These are phyloP conservation scores for Protomyces arabidopsidicola DNA, from an alignment of 1,139 yeast genomes.

Conservation along the genomic window DNA sequence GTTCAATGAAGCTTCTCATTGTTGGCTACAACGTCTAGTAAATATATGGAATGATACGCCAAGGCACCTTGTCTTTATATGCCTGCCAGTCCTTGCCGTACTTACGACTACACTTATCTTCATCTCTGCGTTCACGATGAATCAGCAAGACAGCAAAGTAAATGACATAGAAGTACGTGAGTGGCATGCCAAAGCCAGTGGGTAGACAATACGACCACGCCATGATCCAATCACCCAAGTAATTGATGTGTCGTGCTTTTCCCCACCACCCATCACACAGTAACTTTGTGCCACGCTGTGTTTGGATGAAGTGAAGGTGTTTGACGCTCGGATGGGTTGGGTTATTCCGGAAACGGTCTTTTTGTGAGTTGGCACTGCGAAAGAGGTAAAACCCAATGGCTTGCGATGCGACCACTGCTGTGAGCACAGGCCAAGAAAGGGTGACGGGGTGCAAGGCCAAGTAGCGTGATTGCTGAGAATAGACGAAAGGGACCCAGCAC, in stretches of 20 bases:
- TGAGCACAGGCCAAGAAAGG: constrained; percentile 37
- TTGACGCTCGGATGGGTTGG: constrained; percentile 54
- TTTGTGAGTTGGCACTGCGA: constrained; percentile 77
- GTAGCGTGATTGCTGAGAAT: constrained; percentile 79
- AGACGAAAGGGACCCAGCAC: constrained; percentile 90
- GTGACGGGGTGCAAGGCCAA: constrained; percentile 60
- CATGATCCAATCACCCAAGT: constrained; percentile 91
- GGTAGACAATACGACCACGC: constrained; percentile 91
- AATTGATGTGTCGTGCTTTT: constrained; percentile 83
- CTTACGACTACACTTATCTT: constrained; percentile 78
- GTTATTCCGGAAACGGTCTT: constrained; percentile 71
- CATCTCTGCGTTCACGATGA: constrained; percentile 89
- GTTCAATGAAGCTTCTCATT: no score
- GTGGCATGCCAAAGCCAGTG: constrained; percentile 73
- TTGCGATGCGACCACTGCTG: constrained; percentile 43
- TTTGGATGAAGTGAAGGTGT: constrained; percentile 59
- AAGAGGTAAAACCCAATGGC: constrained; percentile 72
- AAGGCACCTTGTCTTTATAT: constrained; percentile 76
- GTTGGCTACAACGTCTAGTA: constrained; percentile 57
- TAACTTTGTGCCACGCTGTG: constrained; percentile 64
- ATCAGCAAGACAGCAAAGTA: constrained; percentile 76
- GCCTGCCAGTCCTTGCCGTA: constrained; percentile 82
- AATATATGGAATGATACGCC: constrained; percentile 80
- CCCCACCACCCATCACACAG: constrained; percentile 97
- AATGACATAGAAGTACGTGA: constrained; percentile 80